Evolutionary conservation across 169 alveolate species (phyloP).

Genomic region (Perkinsus marinus): DNA sequence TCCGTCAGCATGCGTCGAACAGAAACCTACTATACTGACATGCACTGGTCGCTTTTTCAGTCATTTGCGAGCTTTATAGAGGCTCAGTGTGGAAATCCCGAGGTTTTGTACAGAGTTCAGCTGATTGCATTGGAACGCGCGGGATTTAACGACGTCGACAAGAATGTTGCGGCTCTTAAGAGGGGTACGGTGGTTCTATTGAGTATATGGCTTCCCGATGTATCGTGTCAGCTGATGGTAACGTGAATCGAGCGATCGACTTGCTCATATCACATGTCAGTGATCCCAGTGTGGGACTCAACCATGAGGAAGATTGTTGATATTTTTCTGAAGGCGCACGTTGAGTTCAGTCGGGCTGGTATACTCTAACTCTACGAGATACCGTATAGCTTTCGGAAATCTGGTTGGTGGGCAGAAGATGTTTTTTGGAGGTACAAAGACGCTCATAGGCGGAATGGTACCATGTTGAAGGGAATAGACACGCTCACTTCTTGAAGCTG

Average conservation of each 20-base stretch:
- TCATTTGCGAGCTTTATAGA: neutral
- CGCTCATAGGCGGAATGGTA: too few relatives aligned
- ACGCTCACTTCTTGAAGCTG: too few relatives aligned
- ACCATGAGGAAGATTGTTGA: neutral
- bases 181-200: neutral
- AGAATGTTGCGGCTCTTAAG: neutral
- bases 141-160: neutral
- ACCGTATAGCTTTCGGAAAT: too few relatives aligned
- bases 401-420: too few relatives aligned
- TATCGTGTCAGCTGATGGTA: neutral
- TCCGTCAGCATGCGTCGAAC: too few relatives aligned
- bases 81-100: neutral
- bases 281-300: neutral
- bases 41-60: neutral
- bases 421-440: too few relatives aligned
- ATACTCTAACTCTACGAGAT: too few relatives aligned
- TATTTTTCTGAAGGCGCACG: neutral
- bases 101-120: neutral
- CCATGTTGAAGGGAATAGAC: too few relatives aligned
- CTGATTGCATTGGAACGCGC: neutral
- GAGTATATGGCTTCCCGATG: neutral
- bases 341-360: neutral
- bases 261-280: neutral
- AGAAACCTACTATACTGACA: too few relatives aligned
- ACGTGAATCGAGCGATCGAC: neutral